phyloP scores from a whole-genome alignment of 2,329 filamentous ascomycete species.

The Trichoderma atrobrunneum region DNA sequence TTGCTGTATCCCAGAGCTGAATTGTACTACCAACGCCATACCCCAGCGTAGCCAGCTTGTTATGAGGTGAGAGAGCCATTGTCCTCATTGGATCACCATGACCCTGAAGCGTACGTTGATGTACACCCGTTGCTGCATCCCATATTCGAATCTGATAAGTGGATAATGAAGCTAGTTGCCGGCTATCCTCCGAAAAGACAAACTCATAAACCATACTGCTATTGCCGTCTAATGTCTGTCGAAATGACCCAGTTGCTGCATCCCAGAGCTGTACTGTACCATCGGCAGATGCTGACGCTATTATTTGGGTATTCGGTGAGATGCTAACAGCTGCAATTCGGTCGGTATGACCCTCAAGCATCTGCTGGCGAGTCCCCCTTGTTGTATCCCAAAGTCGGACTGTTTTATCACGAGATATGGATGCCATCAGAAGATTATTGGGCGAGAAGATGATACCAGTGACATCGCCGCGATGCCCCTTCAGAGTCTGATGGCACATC shows the following conservation, averaged over 20 bases:
- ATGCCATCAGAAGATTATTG: background rate
- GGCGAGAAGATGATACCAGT: background rate
- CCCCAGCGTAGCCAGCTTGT: background rate
- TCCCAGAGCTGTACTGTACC: background rate
- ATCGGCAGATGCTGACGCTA: background rate
- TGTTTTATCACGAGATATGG: background rate
- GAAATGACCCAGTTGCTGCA: background rate
- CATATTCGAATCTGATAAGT: background rate
- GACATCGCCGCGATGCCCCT: background rate
- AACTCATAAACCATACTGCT: too few relatives aligned
- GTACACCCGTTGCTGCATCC: background rate
- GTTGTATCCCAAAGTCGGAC: background rate
- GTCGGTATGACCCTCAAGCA: background rate
- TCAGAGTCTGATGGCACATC: background rate
- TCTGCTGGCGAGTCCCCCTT: background rate
- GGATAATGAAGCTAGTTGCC: background rate
- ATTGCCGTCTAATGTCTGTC: background rate
- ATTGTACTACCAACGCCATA: too few relatives aligned
- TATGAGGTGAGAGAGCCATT: background rate
- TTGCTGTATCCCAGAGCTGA: background rate
- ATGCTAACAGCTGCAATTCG: background rate
- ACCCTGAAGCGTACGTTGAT: background rate
- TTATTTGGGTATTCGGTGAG: background rate
- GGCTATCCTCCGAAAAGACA: background rate
- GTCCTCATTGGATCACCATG: background rate